These are phyloP conservation scores for Moniliella sp. DNA, from an alignment of 1,284 basidiomycete species.

Conservation along the genomic window DNA sequence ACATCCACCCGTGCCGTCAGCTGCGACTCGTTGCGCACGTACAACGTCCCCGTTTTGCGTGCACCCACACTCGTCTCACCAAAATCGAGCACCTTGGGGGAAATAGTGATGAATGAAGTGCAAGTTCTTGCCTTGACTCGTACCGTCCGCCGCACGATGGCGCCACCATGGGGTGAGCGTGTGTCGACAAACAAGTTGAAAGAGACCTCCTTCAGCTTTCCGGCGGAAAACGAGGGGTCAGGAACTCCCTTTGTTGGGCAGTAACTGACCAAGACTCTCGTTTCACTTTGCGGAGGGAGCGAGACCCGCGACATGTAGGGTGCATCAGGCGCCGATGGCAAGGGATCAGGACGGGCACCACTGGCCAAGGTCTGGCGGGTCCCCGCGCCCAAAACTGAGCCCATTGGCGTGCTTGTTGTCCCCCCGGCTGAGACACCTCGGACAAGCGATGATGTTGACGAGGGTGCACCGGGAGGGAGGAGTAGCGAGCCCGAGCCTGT, in stretches of 20 bases:
- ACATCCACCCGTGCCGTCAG: slow-evolving; percentile 38
- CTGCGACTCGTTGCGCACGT: slow-evolving; percentile 36
- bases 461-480: too few relatives aligned
- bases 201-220: slow-evolving; percentile 31
- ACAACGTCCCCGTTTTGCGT: slow-evolving; percentile 34
- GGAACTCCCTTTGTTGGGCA: slow-evolving; percentile 32
- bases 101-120: slow-evolving; percentile 37
- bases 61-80: slow-evolving; percentile 39
- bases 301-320: too few relatives aligned
- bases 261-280: slow-evolving; percentile 38
- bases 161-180: too few relatives aligned
- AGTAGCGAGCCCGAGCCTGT: too few relatives aligned
- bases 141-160: slow-evolving; percentile 32
- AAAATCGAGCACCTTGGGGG: slow-evolving; percentile 36
- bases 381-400: too few relatives aligned
- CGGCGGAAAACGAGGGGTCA: slow-evolving; percentile 27
- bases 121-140: slow-evolving; percentile 36
- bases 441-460: too few relatives aligned
- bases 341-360: too few relatives aligned
- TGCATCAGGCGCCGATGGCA: too few relatives aligned
- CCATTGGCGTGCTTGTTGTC: too few relatives aligned
- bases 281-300: too few relatives aligned
- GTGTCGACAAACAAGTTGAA: slow-evolving; percentile 38
- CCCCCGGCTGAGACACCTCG: too few relatives aligned
- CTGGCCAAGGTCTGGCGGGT: too few relatives aligned